Conservation (phyloP, 495 filamentous ascomycete species). For the Xylaria cubensis region DNA sequence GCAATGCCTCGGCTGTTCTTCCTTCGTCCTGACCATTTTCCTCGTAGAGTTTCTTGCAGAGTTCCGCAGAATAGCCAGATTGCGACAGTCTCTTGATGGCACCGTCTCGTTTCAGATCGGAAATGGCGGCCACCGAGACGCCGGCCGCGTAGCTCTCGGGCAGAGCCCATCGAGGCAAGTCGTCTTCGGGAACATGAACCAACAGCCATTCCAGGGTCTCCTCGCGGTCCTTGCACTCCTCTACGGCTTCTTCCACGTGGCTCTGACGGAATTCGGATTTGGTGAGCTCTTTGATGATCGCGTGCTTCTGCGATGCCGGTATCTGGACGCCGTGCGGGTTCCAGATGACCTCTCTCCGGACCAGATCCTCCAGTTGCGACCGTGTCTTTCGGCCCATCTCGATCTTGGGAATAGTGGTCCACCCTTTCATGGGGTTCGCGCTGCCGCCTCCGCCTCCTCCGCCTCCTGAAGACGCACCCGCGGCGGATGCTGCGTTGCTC, state of each 20-base stretch:
- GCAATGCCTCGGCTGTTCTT: slow-evolving; percentile 78
- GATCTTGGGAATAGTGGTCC: slow-evolving; percentile 85
- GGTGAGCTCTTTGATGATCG: slow-evolving; percentile 75
- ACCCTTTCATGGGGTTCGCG: slow-evolving; percentile 66
- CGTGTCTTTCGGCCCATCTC: slow-evolving; percentile 86
- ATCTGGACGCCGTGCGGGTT: slow-evolving; percentile 78
- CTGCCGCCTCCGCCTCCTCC: not conserved
- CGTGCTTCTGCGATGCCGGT: slow-evolving; percentile 57
- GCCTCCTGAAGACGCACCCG: slow-evolving; percentile 14
- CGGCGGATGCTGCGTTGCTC: slow-evolving; percentile 40
- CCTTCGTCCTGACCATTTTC: slow-evolving; percentile 72
- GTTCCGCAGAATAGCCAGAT: slow-evolving; percentile 82
- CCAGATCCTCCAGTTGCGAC: slow-evolving; percentile 75
- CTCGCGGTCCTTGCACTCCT: slow-evolving; percentile 88
- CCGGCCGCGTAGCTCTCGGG: slow-evolving; percentile 91
- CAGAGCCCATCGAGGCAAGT: slow-evolving; percentile 85
- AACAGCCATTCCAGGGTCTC: slow-evolving; percentile 91
- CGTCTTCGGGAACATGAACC: slow-evolving; percentile 95
- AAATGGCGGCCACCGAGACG: slow-evolving; percentile 76
- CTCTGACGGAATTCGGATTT: slow-evolving; percentile 81
- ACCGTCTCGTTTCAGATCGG: slow-evolving; percentile 76
- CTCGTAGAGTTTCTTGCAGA: slow-evolving; percentile 78
- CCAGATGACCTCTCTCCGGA: slow-evolving; percentile 81
- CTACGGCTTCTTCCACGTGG: slow-evolving; percentile 87
- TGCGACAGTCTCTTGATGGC: slow-evolving; percentile 81